Evolutionary conservation across 306 rosid genomes (phyloP), one percentile per base, ranked within the genome.

Genomic region (Amphicarpaea edgeworthii): DNA sequence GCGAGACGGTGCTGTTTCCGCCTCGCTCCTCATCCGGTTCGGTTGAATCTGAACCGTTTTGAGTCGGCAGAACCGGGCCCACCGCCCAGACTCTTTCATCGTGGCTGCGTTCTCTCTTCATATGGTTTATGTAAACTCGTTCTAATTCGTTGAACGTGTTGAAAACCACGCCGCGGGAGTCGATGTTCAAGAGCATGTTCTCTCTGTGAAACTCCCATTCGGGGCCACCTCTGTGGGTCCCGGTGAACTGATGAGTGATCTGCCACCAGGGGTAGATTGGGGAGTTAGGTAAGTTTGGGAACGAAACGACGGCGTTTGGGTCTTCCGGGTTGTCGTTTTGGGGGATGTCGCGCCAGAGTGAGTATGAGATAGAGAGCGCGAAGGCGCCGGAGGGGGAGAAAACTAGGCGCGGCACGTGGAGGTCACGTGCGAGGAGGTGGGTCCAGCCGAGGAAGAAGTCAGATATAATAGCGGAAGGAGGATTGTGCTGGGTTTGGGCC

Each of bases 371-470:
- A 0, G 81, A 78, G 14, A 60, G 9, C 0, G 74, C 71, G 28
- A 43, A 72, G 6, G 87, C 87, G 1, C 86, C 86, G 0, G 83
- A 80, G 8, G 91, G 83, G 5, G 87, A 87, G 71, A 87, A 87
- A 3, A 81, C 74, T 19, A 87, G 38, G 0, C 85, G 85, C 0
- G 79, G 84, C 6, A 85, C 43, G 9, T 72, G 49, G 65, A 88
- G 79, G 1, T 83, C 74, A 6, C 12, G 58, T 6, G 77, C 91
- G 6, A 88, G 86, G 42, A 71, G 74, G 47, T 34, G 81, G 62
- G 91, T 83, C 91, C 91, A 88, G n/a, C 78, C 89, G 15, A 88
- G 81, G 47, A 88, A 81, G 72, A 85, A 83, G 24, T 85, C 89
- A 1, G 89, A 88, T 4, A 88, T 30, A 53, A 88, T 68, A 11